Base-by-base conservation (phyloP, 176 grass and related monocot genomes). In the Areca catechu region DNA sequence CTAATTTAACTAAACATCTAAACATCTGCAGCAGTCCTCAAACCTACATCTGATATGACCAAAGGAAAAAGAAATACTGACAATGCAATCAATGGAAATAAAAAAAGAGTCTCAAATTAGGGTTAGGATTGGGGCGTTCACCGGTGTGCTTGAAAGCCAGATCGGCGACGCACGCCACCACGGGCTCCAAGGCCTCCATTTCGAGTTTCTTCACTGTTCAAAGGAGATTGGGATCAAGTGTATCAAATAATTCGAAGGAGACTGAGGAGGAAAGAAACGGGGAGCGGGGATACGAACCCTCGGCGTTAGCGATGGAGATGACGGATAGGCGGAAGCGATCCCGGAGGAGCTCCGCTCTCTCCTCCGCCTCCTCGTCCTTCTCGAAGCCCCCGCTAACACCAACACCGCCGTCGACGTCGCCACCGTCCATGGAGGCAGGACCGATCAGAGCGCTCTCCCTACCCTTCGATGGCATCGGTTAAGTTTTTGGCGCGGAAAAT, bases 131-230 rank as follows among this genome's bases (percentile, higher is more conserved):
- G 5, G 22, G 53, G n/a, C 10, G 4, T 20, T 43, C 51, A 89
- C 88, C 88, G 66, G 79, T 71, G 29, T 64, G 79, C 71, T 89
- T 92, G 68, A 71, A 98, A 47, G 81, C 79, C 53, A 98, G 66
- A 57, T 98, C 79, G 1, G 84, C 81, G 49, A 93, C 70, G 56
- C 88, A 98, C 15, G 94, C 60, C 29, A 98, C 81, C 15, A 98
- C 81, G 47, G 81, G 94, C 7, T 85, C 81, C 24, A 78, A 55
- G 4, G 86, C 59, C 63, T 76, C 84, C 94, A 85, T 81, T 0
- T 79, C 82, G 0, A 60, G 56, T 61, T 87, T 86, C 79, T 65
- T 89, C 16, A 81, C 88, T 98, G 79, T 53, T 65, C n/a, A 28
- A 34, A 19, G 6, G n/a, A 29, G 24, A 43, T 16, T 22, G 15